Evolutionary conservation across 192 early-diverging fungal genomes (phyloP).

Genomic region (Podila clonocystis): DNA sequence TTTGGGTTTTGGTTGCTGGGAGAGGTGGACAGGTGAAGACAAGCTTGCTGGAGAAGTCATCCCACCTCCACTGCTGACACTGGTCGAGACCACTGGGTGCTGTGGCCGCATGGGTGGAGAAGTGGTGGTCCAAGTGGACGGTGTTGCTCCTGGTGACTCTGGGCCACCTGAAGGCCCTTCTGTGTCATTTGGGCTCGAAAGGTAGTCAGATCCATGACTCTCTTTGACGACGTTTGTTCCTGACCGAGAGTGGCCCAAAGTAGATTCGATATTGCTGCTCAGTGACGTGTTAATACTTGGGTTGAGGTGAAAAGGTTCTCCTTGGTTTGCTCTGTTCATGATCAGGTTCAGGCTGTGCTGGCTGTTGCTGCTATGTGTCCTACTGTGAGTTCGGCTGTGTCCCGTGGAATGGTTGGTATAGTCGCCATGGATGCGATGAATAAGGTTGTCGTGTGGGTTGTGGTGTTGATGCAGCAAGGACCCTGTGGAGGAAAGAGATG

Average conservation of each 20-base stretch:
- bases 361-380: slow-evolving; percentile 12
- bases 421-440: slow-evolving; percentile 11
- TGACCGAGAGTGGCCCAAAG: neutral
- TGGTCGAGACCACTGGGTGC: slow-evolving; percentile 23
- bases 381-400: slow-evolving; percentile 3
- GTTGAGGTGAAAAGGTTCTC: neutral
- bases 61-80: slow-evolving; percentile 21
- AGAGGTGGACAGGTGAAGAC: slow-evolving; percentile 32
- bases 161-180: slow-evolving; percentile 2
- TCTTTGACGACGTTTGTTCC: slow-evolving; percentile 1
- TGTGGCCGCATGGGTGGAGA: slow-evolving; percentile 30
- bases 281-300: neutral
- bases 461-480: slow-evolving; percentile 40
- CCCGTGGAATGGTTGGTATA: slow-evolving; percentile 1
- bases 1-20: slow-evolving; percentile 23
- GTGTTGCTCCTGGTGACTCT: slow-evolving; percentile 14
- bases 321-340: slow-evolving; percentile 2
- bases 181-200: slow-evolving; percentile 28
- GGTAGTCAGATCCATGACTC: slow-evolving; percentile 33
- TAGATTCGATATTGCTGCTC: neutral
- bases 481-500: slow-evolving; percentile 36
- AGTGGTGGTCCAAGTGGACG: slow-evolving; percentile 16
- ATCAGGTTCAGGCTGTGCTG: neutral
- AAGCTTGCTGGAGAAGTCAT: slow-evolving; percentile 30
- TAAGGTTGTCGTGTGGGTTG: slow-evolving; percentile 9